phyloP scores from a whole-genome alignment of 805 yeast species.

The Suhomyces vadensis region DNA sequence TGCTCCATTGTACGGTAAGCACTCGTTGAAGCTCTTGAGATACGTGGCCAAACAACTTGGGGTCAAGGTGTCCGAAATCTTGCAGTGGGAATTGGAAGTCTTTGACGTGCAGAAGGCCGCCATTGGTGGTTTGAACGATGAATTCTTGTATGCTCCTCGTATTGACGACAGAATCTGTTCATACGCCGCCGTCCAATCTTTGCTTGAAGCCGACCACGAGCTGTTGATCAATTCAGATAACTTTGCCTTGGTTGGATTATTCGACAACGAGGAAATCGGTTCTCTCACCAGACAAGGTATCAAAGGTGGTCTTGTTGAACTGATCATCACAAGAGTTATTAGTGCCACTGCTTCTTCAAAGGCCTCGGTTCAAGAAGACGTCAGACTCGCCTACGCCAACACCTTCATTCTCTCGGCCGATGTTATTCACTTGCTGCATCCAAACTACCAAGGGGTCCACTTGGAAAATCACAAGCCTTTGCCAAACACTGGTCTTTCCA shows the following conservation, averaged over 20 bases:
- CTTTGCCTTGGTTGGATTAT: slow-evolving; percentile 63
- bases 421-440: slow-evolving; percentile 79
- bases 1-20: slow-evolving; percentile 69
- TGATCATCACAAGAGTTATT: slow-evolving; percentile 58
- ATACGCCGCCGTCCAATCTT: slow-evolving; percentile 64
- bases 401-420: slow-evolving; percentile 81
- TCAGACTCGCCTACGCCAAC: slow-evolving; percentile 60
- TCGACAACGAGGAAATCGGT: slow-evolving; percentile 84
- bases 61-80: slow-evolving; percentile 58
- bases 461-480: slow-evolving; percentile 77
- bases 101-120: slow-evolving; percentile 81
- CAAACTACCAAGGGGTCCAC: slow-evolving; percentile 69
- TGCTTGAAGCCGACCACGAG: slow-evolving; percentile 43
- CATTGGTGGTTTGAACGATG: slow-evolving; percentile 74
- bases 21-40: slow-evolving; percentile 65
- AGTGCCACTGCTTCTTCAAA: slow-evolving; percentile 22
- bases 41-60: slow-evolving; percentile 64
- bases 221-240: slow-evolving; percentile 27
- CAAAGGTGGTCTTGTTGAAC: slow-evolving; percentile 70
- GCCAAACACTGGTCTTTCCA: slow-evolving; percentile 73
- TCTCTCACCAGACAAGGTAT: slow-evolving; percentile 81
- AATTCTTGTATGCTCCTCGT: slow-evolving; percentile 79
- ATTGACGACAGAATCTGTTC: slow-evolving; percentile 84
- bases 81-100: slow-evolving; percentile 73
- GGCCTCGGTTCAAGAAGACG: slow-evolving; percentile 26